Evolutionary conservation across 768 basidiomycete genomes (phyloP), one percentile per base, ranked within the genome.

Genomic region (Tephrocybe sp.): DNA sequence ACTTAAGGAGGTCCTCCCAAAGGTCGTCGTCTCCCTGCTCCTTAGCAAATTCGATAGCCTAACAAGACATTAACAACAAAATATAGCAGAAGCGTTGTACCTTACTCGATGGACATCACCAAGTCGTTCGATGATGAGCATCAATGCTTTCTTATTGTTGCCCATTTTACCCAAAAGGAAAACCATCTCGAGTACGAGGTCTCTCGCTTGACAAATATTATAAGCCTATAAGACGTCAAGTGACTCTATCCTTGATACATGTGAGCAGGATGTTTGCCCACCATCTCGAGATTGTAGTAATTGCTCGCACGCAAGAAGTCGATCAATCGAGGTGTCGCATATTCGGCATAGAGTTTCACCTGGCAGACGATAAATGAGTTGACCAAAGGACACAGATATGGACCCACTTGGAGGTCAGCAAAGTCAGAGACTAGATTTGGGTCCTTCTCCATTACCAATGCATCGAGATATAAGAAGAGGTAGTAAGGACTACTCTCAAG

Each of bases 11-110:
- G 64, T 98, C 96, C 61, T 98, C 96, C 97, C 96, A 99, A 0
- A 99, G 81, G 65, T 98, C 97, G 54, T 94, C 88, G 56, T 98
- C 97, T 46, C 86, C 88, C 66, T 98, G 96, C 65, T 98, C 94
- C 62, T 95, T 96, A 2, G 95, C 96, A 56, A 99, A 99, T 52
- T 98, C 96, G 61, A 99, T 98, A 3, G 96, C 93, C 92, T 93
- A 38, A 20, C 5, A 3, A 42, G 28, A 18, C 25, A 15, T 44
- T 1, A 30, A 20, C 18, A 30, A 17, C 14, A 11, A 9, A 46
- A 5, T 2, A 23, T 25, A 23, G 3, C 21, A 34, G 32, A 37
- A 21, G n/a, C 20, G 36, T 15, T 18, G 21, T 24, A 68, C 82
- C 45, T 30, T 63, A 89, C 95, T 51, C 93, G 76, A 56, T 93